Conservation (phyloP, 305 asterid genomes). For the Fraxinus paxiana region DNA sequence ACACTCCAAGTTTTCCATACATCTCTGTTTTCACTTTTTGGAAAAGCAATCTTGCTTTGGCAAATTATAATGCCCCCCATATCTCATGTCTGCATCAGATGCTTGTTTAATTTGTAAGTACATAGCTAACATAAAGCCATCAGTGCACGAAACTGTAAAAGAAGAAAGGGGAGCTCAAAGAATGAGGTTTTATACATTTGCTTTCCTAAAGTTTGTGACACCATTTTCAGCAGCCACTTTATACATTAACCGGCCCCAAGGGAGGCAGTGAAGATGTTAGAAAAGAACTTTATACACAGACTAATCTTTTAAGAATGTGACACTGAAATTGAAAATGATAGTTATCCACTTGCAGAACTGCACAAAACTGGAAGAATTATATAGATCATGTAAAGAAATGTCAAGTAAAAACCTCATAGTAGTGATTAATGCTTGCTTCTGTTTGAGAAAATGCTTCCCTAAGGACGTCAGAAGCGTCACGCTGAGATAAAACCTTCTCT, state of each 20-base stretch:
- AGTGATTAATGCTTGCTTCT: slow-evolving; percentile 72
- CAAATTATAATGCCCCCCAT: background rate
- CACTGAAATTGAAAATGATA: slow-evolving; percentile 1
- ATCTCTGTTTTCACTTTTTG: background rate
- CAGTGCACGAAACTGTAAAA: background rate
- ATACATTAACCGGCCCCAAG: background rate
- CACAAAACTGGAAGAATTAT: slow-evolving; percentile 17
- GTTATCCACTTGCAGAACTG: background rate
- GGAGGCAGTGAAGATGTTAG: background rate
- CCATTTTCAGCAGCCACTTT: slow-evolving; percentile 4
- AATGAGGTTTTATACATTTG: background rate
- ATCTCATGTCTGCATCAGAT: background rate
- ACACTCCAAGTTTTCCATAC: background rate
- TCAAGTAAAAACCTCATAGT: slow-evolving; percentile 70
- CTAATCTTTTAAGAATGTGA: background rate
- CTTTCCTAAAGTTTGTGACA: slow-evolving; percentile 4
- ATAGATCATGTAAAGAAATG: slow-evolving; percentile 17
- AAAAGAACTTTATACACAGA: background rate
- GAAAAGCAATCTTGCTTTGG: background rate
- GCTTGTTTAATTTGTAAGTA: background rate
- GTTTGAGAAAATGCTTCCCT: slow-evolving; percentile 83
- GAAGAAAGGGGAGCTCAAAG: background rate
- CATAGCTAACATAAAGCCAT: background rate
- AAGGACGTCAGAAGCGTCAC: slow-evolving; percentile 87
- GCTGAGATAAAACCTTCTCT: slow-evolving; percentile 57